Conservation (phyloP, 2,329 filamentous ascomycete genomes). For the Penicillium concentricum region DNA sequence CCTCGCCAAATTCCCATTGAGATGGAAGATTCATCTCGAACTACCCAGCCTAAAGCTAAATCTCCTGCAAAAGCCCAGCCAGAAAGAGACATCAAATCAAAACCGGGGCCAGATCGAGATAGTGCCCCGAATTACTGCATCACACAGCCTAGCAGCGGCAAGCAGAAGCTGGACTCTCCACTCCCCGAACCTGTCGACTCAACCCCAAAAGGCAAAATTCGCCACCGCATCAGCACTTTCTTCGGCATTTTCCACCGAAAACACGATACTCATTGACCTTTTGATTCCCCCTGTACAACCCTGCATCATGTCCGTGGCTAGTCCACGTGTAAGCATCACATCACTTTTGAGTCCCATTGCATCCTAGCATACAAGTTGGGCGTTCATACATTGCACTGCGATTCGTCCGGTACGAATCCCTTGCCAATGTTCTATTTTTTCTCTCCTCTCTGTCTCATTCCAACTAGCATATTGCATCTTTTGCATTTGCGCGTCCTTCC, state of each 20-base stretch:
- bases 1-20: constrained; percentile 15
- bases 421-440: background rate
- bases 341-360: constrained; percentile 6
- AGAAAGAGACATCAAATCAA: background rate
- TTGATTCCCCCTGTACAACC: constrained; percentile 11
- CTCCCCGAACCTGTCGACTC: constrained; percentile 4
- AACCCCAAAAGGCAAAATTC: constrained; percentile 29
- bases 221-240: constrained; percentile 33
- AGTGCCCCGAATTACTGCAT: background rate
- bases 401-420: constrained; percentile 14
- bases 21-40: background rate
- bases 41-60: constrained; percentile 1
- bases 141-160: background rate
- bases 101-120: background rate
- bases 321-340: constrained; percentile 12
- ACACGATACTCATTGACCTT: constrained; percentile 20
- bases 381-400: constrained; percentile 12
- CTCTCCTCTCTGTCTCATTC: background rate
- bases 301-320: constrained; percentile 18
- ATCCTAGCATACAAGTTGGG: constrained; percentile 12
- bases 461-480: constrained; percentile 1
- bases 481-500: background rate
- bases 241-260: constrained; percentile 32
- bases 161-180: constrained; percentile 8
- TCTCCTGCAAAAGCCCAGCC: constrained; percentile 4